These are phyloP conservation scores for Wickerhamiella parazyma DNA, from an alignment of 805 yeast species.

Conservation along the genomic window DNA sequence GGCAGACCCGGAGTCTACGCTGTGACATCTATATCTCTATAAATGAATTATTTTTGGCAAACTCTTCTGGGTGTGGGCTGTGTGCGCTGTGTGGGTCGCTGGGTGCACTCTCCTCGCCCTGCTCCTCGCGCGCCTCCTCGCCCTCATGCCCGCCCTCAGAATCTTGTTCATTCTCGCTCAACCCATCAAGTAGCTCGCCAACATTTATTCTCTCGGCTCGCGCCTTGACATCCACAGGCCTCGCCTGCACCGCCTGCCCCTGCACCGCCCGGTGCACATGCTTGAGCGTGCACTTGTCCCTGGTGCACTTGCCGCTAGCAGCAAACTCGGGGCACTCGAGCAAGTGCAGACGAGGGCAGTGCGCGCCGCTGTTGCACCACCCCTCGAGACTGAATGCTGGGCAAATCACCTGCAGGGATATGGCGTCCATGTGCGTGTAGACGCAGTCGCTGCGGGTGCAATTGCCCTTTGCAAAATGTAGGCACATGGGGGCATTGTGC, in stretches of 20 bases:
- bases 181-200: slow-evolving; percentile 8
- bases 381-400: slow-evolving; percentile 57
- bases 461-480: slow-evolving; percentile 33
- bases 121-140: slow-evolving; percentile 11
- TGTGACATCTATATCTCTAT: slow-evolving; percentile 19
- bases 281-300: slow-evolving; percentile 38
- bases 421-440: slow-evolving; percentile 36
- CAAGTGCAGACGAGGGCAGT: slow-evolving; percentile 44
- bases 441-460: slow-evolving; percentile 39
- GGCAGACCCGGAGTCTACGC: slow-evolving; percentile 22
- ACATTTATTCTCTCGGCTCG: slow-evolving; percentile 18
- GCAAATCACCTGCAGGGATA: slow-evolving; percentile 36
- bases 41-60: background rate
- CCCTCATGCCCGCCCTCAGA: too few relatives aligned
- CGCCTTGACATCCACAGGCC: background rate
- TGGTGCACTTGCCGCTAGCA: slow-evolving; percentile 44
- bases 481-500: slow-evolving; percentile 49
- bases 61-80: background rate
- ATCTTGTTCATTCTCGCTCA: too few relatives aligned
- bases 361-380: slow-evolving; percentile 48
- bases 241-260: slow-evolving; percentile 13
- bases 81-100: too few relatives aligned
- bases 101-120: slow-evolving; percentile 7
- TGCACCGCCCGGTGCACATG: slow-evolving; percentile 31
- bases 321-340: slow-evolving; percentile 61